Conservation (phyloP, 192 early-diverging fungal species). For the Podila epicladia region DNA sequence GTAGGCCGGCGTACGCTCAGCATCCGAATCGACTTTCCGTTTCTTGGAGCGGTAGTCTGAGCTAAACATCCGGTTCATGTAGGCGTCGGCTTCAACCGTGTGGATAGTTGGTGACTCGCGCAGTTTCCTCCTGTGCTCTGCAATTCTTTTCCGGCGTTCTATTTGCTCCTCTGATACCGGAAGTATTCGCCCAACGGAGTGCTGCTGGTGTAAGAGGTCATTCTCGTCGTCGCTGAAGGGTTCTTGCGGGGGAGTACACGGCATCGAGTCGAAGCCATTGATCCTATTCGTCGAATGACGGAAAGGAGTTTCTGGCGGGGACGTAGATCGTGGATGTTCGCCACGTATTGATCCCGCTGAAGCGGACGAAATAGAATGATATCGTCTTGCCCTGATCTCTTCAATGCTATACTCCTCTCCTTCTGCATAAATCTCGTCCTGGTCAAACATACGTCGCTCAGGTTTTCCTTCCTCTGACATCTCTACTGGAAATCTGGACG, state of each 20-base stretch:
- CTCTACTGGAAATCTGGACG: constrained; percentile 7
- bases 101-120: background rate
- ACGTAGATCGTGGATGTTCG: too few relatives aligned
- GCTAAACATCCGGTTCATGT: background rate
- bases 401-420: constrained; percentile 20
- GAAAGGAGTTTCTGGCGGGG: background rate
- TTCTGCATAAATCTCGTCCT: constrained; percentile 14
- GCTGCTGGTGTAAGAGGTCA: background rate
- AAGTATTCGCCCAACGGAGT: background rate
- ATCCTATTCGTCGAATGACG: background rate
- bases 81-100: background rate
- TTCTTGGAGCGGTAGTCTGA: background rate
- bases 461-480: background rate
- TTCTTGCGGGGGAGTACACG: background rate
- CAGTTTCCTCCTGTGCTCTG: background rate
- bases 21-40: background rate
- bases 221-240: background rate
- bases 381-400: constrained; percentile 14
- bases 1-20: background rate
- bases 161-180: background rate
- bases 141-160: background rate
- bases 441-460: constrained; percentile 19
- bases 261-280: background rate
- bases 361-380: background rate
- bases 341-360: too few relatives aligned